Conservation (phyloP, 2,329 filamentous ascomycete species). For the Xylariomycetidae sp. region DNA sequence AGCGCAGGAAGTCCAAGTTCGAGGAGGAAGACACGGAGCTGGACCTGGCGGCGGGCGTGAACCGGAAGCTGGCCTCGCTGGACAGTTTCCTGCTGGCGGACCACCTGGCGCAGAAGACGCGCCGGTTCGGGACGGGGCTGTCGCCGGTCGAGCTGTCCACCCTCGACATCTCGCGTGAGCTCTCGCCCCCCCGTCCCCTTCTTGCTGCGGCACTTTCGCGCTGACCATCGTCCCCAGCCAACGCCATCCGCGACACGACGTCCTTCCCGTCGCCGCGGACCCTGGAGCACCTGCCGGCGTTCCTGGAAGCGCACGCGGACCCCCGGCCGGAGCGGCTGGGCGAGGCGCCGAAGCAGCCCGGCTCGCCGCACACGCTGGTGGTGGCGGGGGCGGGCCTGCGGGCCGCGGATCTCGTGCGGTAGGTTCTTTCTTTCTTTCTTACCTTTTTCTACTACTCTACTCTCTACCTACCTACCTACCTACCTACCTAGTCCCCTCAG, state of each 20-base stretch:
- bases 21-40: conserved; percentile 49
- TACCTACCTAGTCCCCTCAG: too few relatives aligned
- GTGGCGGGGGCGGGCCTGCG: conserved; percentile 79
- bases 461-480: too few relatives aligned
- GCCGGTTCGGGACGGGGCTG: conserved; percentile 71
- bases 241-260: conserved; percentile 72
- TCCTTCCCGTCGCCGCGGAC: conserved; percentile 62
- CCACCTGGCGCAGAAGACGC: conserved; percentile 73
- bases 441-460: too few relatives aligned
- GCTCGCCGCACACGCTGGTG: conserved; percentile 78
- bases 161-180: conserved; percentile 67
- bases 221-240: conserved; percentile 42
- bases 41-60: conserved; percentile 68
- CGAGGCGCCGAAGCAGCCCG: conserved; percentile 61
- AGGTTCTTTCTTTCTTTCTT: conserved; percentile 13
- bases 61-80: conserved; percentile 75
- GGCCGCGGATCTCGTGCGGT: conserved; percentile 78
- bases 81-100: conserved; percentile 79
- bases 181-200: too few relatives aligned
- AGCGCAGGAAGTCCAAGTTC: conserved; percentile 50
- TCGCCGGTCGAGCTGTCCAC: conserved; percentile 82
- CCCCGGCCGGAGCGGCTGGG: conserved; percentile 55
- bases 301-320: conserved; percentile 62
- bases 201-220: conserved; percentile 1
- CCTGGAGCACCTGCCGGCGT: conserved; percentile 68